A percentile compares a stretch with the other conserved stretches of the same genome.
phyloP scores from a whole-genome alignment of 1,284 basidiomycete genomes.

The Mycocalia duriaeana region DNA sequence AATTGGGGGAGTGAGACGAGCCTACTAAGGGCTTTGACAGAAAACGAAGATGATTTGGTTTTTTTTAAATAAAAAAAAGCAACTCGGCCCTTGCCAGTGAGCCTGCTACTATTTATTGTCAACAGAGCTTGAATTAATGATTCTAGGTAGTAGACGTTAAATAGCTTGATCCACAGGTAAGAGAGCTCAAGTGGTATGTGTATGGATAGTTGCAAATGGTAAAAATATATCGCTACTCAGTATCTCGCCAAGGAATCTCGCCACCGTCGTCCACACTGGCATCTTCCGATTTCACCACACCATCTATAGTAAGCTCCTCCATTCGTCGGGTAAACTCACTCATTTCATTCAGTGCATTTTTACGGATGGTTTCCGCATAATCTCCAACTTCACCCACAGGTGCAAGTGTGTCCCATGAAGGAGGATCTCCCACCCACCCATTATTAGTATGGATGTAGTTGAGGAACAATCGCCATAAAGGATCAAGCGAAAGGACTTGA shows the following conservation, averaged over 20 bases:
- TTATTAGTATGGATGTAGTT: slow-evolving; percentile 43
- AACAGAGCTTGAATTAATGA: no score
- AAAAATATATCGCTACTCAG: no score
- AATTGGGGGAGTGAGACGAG: no score
- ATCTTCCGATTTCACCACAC: slow-evolving; percentile 31
- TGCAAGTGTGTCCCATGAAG: slow-evolving; percentile 41
- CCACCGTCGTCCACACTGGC: slow-evolving; percentile 46
- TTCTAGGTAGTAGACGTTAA: no score
- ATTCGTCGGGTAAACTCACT: slow-evolving; percentile 47
- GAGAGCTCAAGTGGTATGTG: no score
- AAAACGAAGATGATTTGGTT: no score
- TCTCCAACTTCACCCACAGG: slow-evolving; percentile 28
- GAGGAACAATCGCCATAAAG: slow-evolving; percentile 50
- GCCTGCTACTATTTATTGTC: no score
- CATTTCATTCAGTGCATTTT: slow-evolving; percentile 40
- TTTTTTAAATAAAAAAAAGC: no score
- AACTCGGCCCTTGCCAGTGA: no score
- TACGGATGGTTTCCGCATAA: slow-evolving; percentile 31
- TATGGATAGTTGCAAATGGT: no score
- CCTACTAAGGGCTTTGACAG: no score
- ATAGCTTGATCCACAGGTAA: no score
- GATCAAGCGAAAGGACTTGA: slow-evolving; percentile 49
- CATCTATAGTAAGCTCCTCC: slow-evolving; percentile 36
- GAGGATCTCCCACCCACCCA: slow-evolving; percentile 45
- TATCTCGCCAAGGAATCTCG: slow-evolving; percentile 49